Base-by-base conservation (phyloP, 495 filamentous ascomycete genomes). In the Aspergillus sclerotiicarbonarius region DNA sequence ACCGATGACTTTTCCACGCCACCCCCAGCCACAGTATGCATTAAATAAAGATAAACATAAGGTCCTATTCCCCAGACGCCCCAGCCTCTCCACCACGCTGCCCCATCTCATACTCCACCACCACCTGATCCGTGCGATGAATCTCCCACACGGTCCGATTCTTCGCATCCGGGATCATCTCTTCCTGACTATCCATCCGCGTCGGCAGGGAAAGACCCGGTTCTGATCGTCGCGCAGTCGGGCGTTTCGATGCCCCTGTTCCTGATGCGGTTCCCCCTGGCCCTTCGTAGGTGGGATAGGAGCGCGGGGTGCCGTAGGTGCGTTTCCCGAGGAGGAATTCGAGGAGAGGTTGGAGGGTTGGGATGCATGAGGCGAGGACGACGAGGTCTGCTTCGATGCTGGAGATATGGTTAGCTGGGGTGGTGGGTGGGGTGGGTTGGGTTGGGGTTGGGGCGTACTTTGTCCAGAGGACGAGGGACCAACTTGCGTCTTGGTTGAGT, bases 321-420 rank as follows among this genome's bases (percentile, higher is more conserved):
- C 45, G 53, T n/a, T 43, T 61, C 4, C 66, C 66, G 5, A 64
- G 60, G 6, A 69, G 15, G 8, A 71, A 19, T 46, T 80, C 73
- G 59, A 70, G 58, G 0, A 80, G 51, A 0, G 79, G 78, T n/a
- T 70, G 60, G 3, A 81, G 69, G 48, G 78, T 67, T 6, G 77
- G 78, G 46, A 82, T 76, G 61, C 74, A 80, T 16, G 77, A 69
- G n/a, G 77, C 78, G 30, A 79, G 75, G 52, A 78, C 75, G 56
- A 80, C 67, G 30, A 69, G 68, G 61, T 73, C 73, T 8, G 72
- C 72, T 63, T 82, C 77, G 65, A 79, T 65, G 30, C 75, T 78
- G 47, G 18, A 19, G 10, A 6, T 6, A 3, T n/a, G 1, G 37
- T 41, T n/a, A 41, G 37, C 2, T 13, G 1, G 1, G 33, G 8